Base-by-base conservation (phyloP, 2,329 filamentous ascomycete species). In the Cordyceps fumosorosea region DNA sequence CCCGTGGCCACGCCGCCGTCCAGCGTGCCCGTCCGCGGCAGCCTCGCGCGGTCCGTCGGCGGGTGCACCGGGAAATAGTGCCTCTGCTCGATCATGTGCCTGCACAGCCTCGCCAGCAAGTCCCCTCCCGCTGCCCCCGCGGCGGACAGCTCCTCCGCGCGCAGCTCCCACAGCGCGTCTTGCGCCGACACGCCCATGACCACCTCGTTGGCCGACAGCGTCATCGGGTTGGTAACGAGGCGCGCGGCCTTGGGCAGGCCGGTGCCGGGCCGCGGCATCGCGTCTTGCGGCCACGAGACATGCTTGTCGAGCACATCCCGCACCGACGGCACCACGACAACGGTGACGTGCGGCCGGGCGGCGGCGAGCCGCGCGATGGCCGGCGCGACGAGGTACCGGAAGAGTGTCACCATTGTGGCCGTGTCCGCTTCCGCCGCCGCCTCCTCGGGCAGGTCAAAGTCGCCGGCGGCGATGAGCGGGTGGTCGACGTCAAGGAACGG, bases 401-500 rank as follows among this genome's bases (percentile, higher is more conserved):
- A 98, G 18, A 96, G 83, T 29, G 93, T 91, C 18, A 84, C 80
- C 76, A 98, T 84, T 24, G 89, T 96, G 2, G 88, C 88, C 16
- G 86, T 87, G 72, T 97, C 91, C 0, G 89, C 85, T 63, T 97
- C 84, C 18, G 44, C 83, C 56, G 5, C 69, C 88, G 84, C 83
- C 56, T 88, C 84, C 26, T 87, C 83, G 45, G 89, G 88, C 63
- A 92, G 80, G 69, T 93, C 85, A 71, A 93, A 88, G 75, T 93
- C 89, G 66, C 91, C 88, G 18, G 84, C 83, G 26, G 91, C 90
- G 60, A 99, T 84, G 29, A 96, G 80, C 0, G 95, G 93, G 72
- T 99, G 95, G 68, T 97, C 92, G 42, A 89, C 81, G 72, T 98
- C 95, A 66, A 99, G 81, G 72, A 99, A 97, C 0, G 95, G 95